A percentile compares a stretch with the other conserved stretches of the same genome.
These are phyloP conservation scores for Dacryopinax spathularia DNA, from an alignment of 768 basidiomycete species.

Conservation along the genomic window DNA sequence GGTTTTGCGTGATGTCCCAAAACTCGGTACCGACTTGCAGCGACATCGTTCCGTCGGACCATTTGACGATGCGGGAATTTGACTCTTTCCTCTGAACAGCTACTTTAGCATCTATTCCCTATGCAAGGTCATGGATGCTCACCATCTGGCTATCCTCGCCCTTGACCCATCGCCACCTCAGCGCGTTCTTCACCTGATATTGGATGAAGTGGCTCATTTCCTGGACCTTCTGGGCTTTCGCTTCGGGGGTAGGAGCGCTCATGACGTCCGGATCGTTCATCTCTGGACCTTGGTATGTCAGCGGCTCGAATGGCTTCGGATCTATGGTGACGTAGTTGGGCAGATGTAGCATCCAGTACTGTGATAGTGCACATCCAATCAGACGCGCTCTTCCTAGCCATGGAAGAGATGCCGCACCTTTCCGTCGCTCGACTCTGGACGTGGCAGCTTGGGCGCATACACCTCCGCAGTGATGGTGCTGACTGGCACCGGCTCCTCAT, in stretches of 20 bases:
- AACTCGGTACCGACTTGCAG: slow-evolving; percentile 85
- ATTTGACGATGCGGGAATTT: slow-evolving; percentile 79
- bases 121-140: slow-evolving; percentile 21
- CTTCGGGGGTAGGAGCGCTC: slow-evolving; percentile 15
- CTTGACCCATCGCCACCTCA: slow-evolving; percentile 89
- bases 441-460: slow-evolving; percentile 73
- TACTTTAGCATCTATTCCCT: background rate
- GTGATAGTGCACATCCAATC: no score
- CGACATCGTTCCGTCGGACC: slow-evolving; percentile 90
- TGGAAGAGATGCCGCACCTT: slow-evolving; percentile 38
- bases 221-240: slow-evolving; percentile 44
- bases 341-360: slow-evolving; percentile 87
- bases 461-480: slow-evolving; percentile 54
- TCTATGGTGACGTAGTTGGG: slow-evolving; percentile 90
- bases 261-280: slow-evolving; percentile 56
- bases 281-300: slow-evolving; percentile 71
- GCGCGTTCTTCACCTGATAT: slow-evolving; percentile 81
- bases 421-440: slow-evolving; percentile 65
- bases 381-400: background rate
- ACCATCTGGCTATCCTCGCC: slow-evolving; percentile 64
- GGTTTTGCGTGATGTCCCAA: slow-evolving; percentile 72
- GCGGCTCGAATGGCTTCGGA: slow-evolving; percentile 76
- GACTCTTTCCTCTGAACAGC: slow-evolving; percentile 65
- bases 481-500: slow-evolving; percentile 37
- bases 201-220: slow-evolving; percentile 77